These are phyloP conservation scores for Alternaria ventricosa DNA, from an alignment of 2,329 filamentous ascomycete genomes.

Conservation along the genomic window DNA sequence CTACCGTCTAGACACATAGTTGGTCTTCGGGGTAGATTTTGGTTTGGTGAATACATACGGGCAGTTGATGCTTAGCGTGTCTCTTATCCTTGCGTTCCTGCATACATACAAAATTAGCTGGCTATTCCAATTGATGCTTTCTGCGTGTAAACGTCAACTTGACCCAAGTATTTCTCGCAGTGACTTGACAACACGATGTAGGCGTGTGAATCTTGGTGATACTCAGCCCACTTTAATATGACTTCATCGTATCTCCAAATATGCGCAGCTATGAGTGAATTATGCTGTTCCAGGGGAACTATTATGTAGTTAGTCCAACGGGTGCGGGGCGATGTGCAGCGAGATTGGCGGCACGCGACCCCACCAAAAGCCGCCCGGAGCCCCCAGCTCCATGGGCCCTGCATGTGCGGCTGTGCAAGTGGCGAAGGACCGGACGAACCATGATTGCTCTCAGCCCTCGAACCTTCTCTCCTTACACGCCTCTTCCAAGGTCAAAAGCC, in stretches of 20 bases:
- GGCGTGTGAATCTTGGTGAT: not conserved
- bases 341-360: slow-evolving; percentile 10
- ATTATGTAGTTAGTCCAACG: not conserved
- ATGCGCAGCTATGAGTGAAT: not conserved
- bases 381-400: slow-evolving; percentile 1
- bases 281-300: not conserved
- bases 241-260: not conserved
- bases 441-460: not conserved
- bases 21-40: too few species aligned
- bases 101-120: fast-evolving
- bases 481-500: not conserved
- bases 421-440: slow-evolving; percentile 6
- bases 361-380: slow-evolving; percentile 4
- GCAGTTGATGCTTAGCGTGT: too few species aligned
- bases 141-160: not conserved
- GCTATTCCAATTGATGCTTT: not conserved
- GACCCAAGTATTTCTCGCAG: not conserved
- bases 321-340: slow-evolving; percentile 1
- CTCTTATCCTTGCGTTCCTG: too few species aligned
- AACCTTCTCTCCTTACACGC: slow-evolving; percentile 3
- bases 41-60: too few species aligned
- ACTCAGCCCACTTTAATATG: not conserved
- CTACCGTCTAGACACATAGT: too few species aligned
- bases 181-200: not conserved
- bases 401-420: slow-evolving; percentile 16